Evolutionary conservation across 495 filamentous ascomycete species (phyloP).

Genomic region (Penicillium goetzii): DNA sequence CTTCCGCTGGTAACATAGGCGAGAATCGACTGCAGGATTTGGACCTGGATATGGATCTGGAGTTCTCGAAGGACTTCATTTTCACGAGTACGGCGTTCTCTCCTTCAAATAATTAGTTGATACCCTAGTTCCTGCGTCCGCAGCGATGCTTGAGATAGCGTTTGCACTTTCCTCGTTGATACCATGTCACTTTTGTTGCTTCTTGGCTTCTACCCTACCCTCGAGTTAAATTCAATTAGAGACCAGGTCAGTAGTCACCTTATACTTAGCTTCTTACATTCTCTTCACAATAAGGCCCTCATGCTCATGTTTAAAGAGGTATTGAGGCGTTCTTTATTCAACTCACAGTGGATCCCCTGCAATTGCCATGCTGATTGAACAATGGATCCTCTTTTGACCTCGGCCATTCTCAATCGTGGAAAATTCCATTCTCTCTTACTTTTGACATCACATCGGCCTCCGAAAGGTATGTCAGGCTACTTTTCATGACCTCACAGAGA

Average conservation of each 20-base stretch:
- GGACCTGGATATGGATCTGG: conserved; percentile 44
- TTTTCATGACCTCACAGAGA: neutral
- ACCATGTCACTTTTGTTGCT: neutral
- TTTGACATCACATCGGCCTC: neutral
- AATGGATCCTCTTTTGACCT: neutral
- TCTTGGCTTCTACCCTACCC: neutral
- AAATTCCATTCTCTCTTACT: neutral
- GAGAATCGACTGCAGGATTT: conserved; percentile 37
- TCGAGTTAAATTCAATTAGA: neutral
- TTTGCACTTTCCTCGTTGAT: neutral
- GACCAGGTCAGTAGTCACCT: neutral
- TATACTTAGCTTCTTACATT: neutral
- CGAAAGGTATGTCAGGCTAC: neutral
- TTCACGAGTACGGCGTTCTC: conserved; percentile 43
- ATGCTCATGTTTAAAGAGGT: neutral
- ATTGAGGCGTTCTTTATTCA: neutral
- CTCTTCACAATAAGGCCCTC: neutral
- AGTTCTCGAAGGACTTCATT: conserved; percentile 44
- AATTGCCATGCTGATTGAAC: neutral
- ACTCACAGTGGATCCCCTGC: neutral
- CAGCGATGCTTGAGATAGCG: neutral
- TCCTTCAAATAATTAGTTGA: conserved; percentile 26
- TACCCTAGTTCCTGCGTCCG: neutral
- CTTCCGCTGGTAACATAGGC: conserved; percentile 6
- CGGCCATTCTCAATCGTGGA: neutral